Percentiles rank a stretch among this genome's conserved stretches.
Evolutionary conservation across 2,329 filamentous ascomycete genomes (phyloP).

Genomic region (Ascomycota sp.): DNA sequence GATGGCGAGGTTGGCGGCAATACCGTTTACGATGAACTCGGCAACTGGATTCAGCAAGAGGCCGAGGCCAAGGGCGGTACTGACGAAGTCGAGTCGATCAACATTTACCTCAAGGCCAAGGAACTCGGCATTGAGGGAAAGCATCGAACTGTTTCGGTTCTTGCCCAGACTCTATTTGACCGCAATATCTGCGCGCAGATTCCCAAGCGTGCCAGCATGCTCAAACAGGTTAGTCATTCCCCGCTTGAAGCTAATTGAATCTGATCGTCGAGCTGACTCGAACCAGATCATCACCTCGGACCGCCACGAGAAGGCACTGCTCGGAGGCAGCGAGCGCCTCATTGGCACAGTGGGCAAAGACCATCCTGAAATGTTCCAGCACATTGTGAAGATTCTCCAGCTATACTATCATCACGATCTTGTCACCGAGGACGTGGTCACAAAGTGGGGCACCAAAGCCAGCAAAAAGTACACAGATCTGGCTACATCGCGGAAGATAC

Average conservation of each 20-base stretch:
- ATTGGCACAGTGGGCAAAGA: constrained; percentile 49
- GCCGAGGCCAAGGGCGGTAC: constrained; percentile 50
- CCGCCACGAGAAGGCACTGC: constrained; percentile 81
- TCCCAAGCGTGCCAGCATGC: constrained; percentile 56
- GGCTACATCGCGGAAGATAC: constrained; percentile 75
- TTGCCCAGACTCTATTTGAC: constrained; percentile 84
- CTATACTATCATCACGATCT: constrained; percentile 82
- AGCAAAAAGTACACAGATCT: constrained; percentile 97
- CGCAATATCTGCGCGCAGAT: constrained; percentile 79
- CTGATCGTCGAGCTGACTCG: background rate
- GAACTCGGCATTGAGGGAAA: constrained; percentile 86
- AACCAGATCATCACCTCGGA: constrained; percentile 46
- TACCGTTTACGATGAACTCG: constrained; percentile 72
- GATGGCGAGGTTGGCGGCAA: constrained; percentile 54
- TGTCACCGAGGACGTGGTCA: constrained; percentile 66
- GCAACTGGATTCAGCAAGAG: constrained; percentile 70
- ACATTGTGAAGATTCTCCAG: constrained; percentile 70
- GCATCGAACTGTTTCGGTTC: constrained; percentile 77
- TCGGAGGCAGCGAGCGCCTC: constrained; percentile 87
- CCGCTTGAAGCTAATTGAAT: background rate
- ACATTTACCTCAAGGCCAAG: constrained; percentile 91
- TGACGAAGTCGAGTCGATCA: constrained; percentile 62
- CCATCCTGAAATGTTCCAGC: constrained; percentile 49
- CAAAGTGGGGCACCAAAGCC: constrained; percentile 79
- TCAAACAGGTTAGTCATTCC: constrained; percentile 48